Evolutionary conservation across 2,329 filamentous ascomycete genomes (phyloP), one percentile per base, ranked within the genome.

Genomic region (Diplodia mutila): DNA sequence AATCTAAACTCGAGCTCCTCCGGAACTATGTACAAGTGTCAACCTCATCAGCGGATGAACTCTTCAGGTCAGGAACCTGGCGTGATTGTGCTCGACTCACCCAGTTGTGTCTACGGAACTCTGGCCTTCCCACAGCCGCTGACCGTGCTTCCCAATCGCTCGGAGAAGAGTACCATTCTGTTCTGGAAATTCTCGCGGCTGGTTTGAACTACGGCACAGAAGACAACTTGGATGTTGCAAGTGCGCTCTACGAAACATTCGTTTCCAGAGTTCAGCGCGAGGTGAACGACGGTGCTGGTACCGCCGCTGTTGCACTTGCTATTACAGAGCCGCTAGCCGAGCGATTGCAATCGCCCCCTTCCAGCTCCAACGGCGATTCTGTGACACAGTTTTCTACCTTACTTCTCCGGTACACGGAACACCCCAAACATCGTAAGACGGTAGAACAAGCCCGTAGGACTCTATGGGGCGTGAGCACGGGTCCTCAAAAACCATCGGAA

Each of bases 271-370:
- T 51, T 8, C 29, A 51, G 5, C 25, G 12, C n/a, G 85, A 86
- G 64, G 85, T 90, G 7, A 84, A 82, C 21, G 80, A 84, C 14
- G 88, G 92, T 70, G 86, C 86, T 64, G 91, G 92, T 3, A 88
- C 92, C 69, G 85, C 86, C 18, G 89, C 88, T 6, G 84, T 89
- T 49, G 86, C 89, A 5, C 82, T 91, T 61, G 85, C 86, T 27
- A 83, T 93, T 1, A 82, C 94, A 48, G 92, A 96, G 69, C 90
- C 90, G 1, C 73, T 95, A 3, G 87, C 91, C 0, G 89, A 75
- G 57, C 68, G 29, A 61, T 77, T 18, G 53, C 76, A 68, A 49
- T 54, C 65, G 16, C 21, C 52, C 16, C 27, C 59, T 16, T 3
- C 8, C 29, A n/a, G 21, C 23, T 34, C 52, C 2, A 48, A 37